phyloP scores from a whole-genome alignment of 805 yeast genomes.

The Saccharomycopsis amapae region DNA sequence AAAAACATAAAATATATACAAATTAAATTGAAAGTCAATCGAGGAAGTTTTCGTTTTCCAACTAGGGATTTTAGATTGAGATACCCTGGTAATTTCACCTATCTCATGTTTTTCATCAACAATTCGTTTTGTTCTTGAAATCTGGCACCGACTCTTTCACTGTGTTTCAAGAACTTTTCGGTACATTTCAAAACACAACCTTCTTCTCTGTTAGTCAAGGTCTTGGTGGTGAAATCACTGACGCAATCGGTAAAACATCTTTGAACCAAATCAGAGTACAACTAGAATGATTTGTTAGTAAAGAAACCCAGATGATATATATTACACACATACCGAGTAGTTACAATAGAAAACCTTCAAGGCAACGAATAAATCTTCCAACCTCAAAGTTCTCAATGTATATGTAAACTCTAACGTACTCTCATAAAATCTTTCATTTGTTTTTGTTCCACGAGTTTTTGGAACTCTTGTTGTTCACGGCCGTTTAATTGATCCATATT shows the following conservation, averaged over 20 bases:
- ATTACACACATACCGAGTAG: background rate
- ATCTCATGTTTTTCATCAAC: slow-evolving; percentile 62
- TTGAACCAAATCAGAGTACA: slow-evolving; percentile 90
- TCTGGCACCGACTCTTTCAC: slow-evolving; percentile 97
- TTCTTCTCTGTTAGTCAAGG: slow-evolving; percentile 77
- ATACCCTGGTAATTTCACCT: too few relatives aligned
- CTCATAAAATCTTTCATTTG: slow-evolving; percentile 99
- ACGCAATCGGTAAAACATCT: slow-evolving; percentile 98
- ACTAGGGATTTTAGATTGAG: too few relatives aligned
- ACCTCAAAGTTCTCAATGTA: too few relatives aligned
- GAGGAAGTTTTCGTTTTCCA: too few relatives aligned
- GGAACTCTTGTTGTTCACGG: slow-evolving; percentile 95
- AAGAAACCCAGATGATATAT: background rate
- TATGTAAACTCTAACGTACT: slow-evolving; percentile 31
- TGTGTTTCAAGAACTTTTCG: slow-evolving; percentile 95
- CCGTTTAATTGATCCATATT: slow-evolving; percentile 89
- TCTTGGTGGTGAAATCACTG: slow-evolving; percentile 92
- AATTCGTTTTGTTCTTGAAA: slow-evolving; percentile 95
- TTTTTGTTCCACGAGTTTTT: slow-evolving; percentile 90
- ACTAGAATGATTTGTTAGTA: slow-evolving; percentile 25
- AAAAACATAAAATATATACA: too few relatives aligned
- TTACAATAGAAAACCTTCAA: too few relatives aligned
- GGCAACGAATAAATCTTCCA: too few relatives aligned
- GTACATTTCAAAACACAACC: slow-evolving; percentile 86
- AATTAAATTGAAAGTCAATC: too few relatives aligned